A percentile compares a stretch with the other conserved stretches of the same genome.
Conservation (phyloP, 768 basidiomycete genomes). For the Phylloporus scabripes region DNA sequence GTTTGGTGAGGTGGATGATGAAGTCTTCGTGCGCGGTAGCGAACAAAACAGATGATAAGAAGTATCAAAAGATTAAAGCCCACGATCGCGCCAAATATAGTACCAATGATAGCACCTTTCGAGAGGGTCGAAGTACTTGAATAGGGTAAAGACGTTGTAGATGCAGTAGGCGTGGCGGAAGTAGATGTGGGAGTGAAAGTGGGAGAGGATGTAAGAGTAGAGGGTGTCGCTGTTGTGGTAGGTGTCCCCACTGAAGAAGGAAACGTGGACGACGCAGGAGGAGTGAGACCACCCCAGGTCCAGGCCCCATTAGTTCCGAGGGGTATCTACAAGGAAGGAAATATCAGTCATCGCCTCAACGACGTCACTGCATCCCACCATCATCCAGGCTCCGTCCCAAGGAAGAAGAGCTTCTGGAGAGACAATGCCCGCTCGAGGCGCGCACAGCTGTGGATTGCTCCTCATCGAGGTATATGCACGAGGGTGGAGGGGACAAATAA, state of each 20-base stretch:
- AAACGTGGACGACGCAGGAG: slow-evolving; percentile 44
- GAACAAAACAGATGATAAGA: slow-evolving; percentile 31
- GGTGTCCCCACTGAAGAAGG: slow-evolving; percentile 23
- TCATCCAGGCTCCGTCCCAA: not conserved
- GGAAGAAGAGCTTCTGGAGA: not conserved
- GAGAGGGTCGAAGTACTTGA: slow-evolving; percentile 28
- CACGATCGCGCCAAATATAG: slow-evolving; percentile 47
- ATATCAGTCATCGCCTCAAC: slow-evolving; percentile 11
- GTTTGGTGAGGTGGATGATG: slow-evolving; percentile 19
- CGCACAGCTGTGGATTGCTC: not conserved
- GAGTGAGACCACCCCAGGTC: slow-evolving; percentile 69
- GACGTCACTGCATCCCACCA: slow-evolving; percentile 7
- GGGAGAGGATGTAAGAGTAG: slow-evolving; percentile 29
- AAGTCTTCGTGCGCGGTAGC: slow-evolving; percentile 23
- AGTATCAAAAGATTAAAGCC: slow-evolving; percentile 56
- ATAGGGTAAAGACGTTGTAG: slow-evolving; percentile 20
- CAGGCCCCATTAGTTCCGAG: slow-evolving; percentile 56
- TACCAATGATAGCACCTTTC: slow-evolving; percentile 29
- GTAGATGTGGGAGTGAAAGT: slow-evolving; percentile 24
- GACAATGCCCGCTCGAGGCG: not conserved
- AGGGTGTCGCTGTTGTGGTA: slow-evolving; percentile 20
- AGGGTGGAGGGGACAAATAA: not conserved
- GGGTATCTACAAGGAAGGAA: slow-evolving; percentile 53
- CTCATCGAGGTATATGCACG: not conserved
- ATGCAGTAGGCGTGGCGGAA: slow-evolving; percentile 22